Conservation (phyloP, 345 rosid species). For the Sonneratia caseolaris region DNA sequence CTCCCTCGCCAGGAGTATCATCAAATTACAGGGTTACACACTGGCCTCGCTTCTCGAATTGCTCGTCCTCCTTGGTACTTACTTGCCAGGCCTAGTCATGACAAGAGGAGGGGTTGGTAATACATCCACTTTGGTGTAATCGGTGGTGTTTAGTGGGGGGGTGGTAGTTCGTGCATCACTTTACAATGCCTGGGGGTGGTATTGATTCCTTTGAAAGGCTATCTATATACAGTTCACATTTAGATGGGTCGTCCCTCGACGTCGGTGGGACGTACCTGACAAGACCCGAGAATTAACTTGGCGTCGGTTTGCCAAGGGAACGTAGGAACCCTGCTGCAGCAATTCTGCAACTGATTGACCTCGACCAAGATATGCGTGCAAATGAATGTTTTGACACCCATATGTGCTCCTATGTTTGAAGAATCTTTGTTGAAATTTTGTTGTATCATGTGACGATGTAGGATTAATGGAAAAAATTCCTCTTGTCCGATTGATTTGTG, state of each 20-base stretch:
- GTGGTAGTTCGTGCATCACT: neutral
- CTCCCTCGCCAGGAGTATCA: too few relatives aligned
- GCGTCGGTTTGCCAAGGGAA: neutral
- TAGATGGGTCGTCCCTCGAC: too few relatives aligned
- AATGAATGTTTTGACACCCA: too few relatives aligned
- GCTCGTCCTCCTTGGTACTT: neutral
- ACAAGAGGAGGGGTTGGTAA: conserved; percentile 13
- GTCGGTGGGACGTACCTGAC: neutral
- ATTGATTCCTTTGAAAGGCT: neutral
- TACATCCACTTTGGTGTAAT: conserved; percentile 3
- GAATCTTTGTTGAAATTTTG: too few relatives aligned
- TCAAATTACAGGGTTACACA: too few relatives aligned
- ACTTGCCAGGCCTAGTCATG: neutral
- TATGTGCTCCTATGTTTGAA: too few relatives aligned
- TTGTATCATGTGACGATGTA: too few relatives aligned
- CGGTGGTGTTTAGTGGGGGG: neutral
- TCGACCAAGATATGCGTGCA: too few relatives aligned
- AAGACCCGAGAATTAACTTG: neutral
- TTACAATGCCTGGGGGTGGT: neutral
- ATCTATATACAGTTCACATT: neutral
- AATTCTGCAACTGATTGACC: neutral
- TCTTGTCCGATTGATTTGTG: too few relatives aligned
- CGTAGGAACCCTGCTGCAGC: neutral
- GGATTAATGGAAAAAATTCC: too few relatives aligned
- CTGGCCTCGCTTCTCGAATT: neutral